A percentile compares a stretch with the other conserved stretches of the same genome.
These are phyloP conservation scores for Pelagophyceae sp. DNA, from an alignment of 352 stramenopile genomes.

Conservation along the genomic window DNA sequence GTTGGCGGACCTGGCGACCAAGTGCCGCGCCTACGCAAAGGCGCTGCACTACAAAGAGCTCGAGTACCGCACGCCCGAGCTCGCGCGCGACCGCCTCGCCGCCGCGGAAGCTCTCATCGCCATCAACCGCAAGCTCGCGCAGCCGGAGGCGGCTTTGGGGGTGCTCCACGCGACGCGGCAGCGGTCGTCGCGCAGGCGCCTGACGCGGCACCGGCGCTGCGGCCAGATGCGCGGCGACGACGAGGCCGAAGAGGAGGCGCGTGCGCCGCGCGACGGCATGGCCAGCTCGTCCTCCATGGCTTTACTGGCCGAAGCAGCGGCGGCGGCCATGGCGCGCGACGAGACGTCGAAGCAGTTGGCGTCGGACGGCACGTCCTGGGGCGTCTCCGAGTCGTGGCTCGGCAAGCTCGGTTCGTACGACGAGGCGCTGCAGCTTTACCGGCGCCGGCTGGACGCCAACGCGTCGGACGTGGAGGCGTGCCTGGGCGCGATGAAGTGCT, in stretches of 20 bases:
- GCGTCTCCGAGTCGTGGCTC: constrained; percentile 76
- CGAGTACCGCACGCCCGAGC: constrained; percentile 68
- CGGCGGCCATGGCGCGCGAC: constrained; percentile 7
- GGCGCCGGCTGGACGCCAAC: constrained; percentile 63
- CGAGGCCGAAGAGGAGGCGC: not conserved
- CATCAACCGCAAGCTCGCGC: constrained; percentile 96
- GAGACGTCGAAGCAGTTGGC: not conserved
- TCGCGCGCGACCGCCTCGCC: constrained; percentile 1
- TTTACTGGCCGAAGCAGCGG: constrained; percentile 20
- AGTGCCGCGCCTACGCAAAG: constrained; percentile 94
- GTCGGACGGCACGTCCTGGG: not conserved
- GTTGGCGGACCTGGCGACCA: constrained; percentile 86
- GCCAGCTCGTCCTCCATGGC: not conserved
- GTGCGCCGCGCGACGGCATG: no score
- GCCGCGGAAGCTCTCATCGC: constrained; percentile 93
- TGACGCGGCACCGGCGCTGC: not conserved
- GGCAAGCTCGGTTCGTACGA: constrained; percentile 95
- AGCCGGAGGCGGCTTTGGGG: constrained; percentile 88
- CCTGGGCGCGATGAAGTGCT: constrained; percentile 91
- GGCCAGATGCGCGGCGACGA: not conserved
- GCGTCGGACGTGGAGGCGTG: constrained; percentile 75
- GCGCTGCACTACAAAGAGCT: constrained; percentile 94
- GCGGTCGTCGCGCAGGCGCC: constrained; percentile 28
- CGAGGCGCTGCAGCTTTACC: constrained; percentile 84
- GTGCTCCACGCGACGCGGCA: constrained; percentile 80